Evolutionary conservation across 768 basidiomycete species (phyloP).

Genomic region (Lepiota subincarnata): DNA sequence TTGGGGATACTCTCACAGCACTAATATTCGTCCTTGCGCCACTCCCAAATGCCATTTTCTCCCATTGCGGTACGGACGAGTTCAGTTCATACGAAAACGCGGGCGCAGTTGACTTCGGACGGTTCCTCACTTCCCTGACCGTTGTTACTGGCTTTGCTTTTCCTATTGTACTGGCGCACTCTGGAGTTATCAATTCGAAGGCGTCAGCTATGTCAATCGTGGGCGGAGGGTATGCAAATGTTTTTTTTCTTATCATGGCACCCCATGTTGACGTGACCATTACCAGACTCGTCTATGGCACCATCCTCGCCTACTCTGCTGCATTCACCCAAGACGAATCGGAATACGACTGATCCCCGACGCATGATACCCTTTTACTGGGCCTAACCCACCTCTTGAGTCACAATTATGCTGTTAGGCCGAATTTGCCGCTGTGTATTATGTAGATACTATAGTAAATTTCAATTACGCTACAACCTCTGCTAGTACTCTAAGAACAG

Average conservation of each 20-base stretch:
- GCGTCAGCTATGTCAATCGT: slow-evolving; percentile 94
- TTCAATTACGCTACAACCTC: slow-evolving; percentile 5
- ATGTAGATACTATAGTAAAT: slow-evolving; percentile 13
- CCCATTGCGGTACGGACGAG: slow-evolving; percentile 91
- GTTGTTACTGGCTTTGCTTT: slow-evolving; percentile 93
- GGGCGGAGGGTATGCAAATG: slow-evolving; percentile 73
- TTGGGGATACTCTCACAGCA: slow-evolving; percentile 45
- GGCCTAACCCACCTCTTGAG: background rate
- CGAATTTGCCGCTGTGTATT: slow-evolving; percentile 12
- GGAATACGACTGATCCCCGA: slow-evolving; percentile 63
- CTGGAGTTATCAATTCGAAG: slow-evolving; percentile 75
- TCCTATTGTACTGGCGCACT: slow-evolving; percentile 89
- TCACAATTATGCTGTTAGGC: background rate
- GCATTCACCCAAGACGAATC: slow-evolving; percentile 78
- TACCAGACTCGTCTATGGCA: slow-evolving; percentile 77
- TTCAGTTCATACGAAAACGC: slow-evolving; percentile 71
- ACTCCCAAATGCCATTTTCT: slow-evolving; percentile 89
- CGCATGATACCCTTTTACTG: background rate
- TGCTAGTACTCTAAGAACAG: background rate
- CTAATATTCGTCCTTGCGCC: slow-evolving; percentile 94
- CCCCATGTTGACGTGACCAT: slow-evolving; percentile 7
- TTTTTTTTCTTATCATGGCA: background rate
- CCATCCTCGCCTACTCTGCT: slow-evolving; percentile 83
- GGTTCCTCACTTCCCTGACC: slow-evolving; percentile 87
- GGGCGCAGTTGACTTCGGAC: slow-evolving; percentile 81